Conservation (phyloP, 345 rosid genomes). For the Salix brachista region DNA sequence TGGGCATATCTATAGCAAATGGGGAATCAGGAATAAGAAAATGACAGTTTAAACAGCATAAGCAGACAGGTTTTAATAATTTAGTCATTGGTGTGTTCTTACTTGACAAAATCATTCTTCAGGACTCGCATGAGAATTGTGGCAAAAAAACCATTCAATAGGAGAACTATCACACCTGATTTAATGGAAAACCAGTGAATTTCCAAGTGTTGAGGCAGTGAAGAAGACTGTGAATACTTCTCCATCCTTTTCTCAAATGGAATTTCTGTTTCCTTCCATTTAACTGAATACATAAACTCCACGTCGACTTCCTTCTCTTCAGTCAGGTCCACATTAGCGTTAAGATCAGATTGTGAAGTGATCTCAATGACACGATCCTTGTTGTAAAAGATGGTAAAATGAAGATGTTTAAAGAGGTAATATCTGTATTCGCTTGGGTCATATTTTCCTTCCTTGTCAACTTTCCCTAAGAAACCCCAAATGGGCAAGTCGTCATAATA, state of each 20-base stretch:
- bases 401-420: constrained; percentile 24
- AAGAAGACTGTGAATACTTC: constrained; percentile 27
- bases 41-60: neutral
- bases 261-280: constrained; percentile 30
- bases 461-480: constrained; percentile 30
- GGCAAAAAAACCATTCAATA: constrained; percentile 31
- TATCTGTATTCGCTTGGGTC: constrained; percentile 25
- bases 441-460: constrained; percentile 24
- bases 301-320: constrained; percentile 29
- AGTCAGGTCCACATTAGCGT: constrained; percentile 19
- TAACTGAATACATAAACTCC: constrained; percentile 24
- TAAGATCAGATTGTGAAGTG: constrained; percentile 11
- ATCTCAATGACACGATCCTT: constrained; percentile 34
- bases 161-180: constrained; percentile 31
- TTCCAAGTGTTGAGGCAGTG: constrained; percentile 29
- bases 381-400: constrained; percentile 21
- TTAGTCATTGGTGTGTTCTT: neutral
- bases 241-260: constrained; percentile 34
- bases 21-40: neutral
- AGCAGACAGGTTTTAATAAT: neutral
- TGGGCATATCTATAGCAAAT: constrained; percentile 18
- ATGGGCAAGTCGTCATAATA: constrained; percentile 33
- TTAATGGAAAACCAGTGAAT: constrained; percentile 35
- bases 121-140: constrained; percentile 34
- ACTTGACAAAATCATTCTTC: constrained; percentile 33